Evolutionary conservation across 768 basidiomycete genomes (phyloP), one percentile per base, ranked within the genome.

Genomic region (Ramaria sp.): DNA sequence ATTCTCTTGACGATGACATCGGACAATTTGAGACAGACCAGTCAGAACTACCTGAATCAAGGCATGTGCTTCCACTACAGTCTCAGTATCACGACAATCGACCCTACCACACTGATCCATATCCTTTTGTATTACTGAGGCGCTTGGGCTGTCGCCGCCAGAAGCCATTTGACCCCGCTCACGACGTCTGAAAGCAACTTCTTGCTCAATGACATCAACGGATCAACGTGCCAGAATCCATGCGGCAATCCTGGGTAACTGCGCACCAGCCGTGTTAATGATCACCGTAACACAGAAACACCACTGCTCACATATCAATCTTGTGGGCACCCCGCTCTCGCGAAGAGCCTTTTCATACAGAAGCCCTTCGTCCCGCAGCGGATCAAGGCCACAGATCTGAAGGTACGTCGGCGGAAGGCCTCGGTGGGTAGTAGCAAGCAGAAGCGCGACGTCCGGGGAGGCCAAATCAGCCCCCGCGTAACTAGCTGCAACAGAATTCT

Each of bases 321-420:
- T 59, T 65, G 63, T 64, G 33, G 55, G 30, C 1, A 66, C 65
- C 0, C 65, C 63, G 7, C 55, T 57, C 37, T 67, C 63, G 5
- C 62, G 53, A 12, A 68, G 58, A 3, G 62, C 33, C 38, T 61
- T 58, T 37, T 62, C 67, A 51, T 67, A 69, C 5, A 67, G 49
- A 11, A 65, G 27, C 4, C 61, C 67, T 41, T 70, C 69, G 48
- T 70, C 69, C 22, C 68, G 62, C 30, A 68, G 45, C 4, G 64
- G 62, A 49, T 70, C 69, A 13, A 58, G 34, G 4, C 65, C 67
- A 45, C 53, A 45, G 20, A 64, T 59, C 37, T 67, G 67, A 15
- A 68, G 56, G 52, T 62, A 67, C 22, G 61, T 57, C 2, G 63
- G 63, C 0, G 68, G 59, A 7, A 68, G 53, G 9, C 60, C 64